Evolutionary conservation across 2,329 filamentous ascomycete genomes (phyloP).

Genomic region (Ceratocystis huliohia): DNA sequence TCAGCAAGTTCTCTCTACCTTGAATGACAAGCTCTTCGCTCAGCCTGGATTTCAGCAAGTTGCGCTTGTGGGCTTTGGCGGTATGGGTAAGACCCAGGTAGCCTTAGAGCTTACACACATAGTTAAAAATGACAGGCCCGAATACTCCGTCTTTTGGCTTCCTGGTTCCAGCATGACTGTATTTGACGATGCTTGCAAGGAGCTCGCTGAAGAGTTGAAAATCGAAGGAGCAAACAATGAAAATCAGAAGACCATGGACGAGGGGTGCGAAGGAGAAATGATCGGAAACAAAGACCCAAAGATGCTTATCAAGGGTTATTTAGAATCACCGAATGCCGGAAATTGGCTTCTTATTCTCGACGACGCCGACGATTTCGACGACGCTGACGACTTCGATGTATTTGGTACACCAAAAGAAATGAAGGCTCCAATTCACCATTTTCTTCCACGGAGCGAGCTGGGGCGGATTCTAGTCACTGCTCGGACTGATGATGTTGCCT

Average conservation of each 20-base stretch:
- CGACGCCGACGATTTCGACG: constrained; percentile 22
- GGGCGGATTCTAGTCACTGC: constrained; percentile 17
- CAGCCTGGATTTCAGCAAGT: not conserved
- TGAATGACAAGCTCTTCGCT: not conserved
- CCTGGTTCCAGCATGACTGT: not conserved
- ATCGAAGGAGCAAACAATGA: not conserved
- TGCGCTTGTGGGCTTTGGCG: not conserved
- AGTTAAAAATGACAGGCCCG: not conserved
- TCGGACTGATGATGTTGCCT: not conserved
- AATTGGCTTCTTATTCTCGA: constrained; percentile 25
- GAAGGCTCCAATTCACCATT: constrained; percentile 17
- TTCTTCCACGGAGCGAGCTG: constrained; percentile 25
- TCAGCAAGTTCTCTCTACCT: not conserved
- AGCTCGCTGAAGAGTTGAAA: not conserved
- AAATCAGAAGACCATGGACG: no score
- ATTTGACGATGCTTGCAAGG: not conserved
- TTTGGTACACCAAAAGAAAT: not conserved
- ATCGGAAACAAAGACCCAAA: constrained; percentile 3
- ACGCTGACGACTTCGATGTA: constrained; percentile 13
- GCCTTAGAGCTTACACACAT: not conserved
- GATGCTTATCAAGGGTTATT: constrained; percentile 17
- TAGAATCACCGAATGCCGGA: constrained; percentile 22
- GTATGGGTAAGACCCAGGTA: not conserved
- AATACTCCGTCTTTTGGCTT: constrained; percentile 6
- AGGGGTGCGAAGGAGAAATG: no score